Conservation (phyloP, 441 rosid species). For the Sinapis alba region DNA sequence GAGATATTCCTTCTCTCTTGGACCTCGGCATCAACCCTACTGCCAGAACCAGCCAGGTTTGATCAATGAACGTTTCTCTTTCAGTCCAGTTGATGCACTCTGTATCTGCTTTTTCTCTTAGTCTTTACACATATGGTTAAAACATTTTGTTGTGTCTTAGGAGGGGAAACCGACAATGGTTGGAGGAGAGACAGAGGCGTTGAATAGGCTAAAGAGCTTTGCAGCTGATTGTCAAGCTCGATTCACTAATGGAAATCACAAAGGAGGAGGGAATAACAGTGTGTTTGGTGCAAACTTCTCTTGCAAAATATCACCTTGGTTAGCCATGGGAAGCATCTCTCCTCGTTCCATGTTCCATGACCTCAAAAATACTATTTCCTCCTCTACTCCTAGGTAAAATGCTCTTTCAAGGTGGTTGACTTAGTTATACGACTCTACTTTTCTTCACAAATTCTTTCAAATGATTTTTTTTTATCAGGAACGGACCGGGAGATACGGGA, state of each 20-base stretch:
- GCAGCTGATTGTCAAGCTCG: slow-evolving; percentile 82
- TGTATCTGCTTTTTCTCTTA: slow-evolving; percentile 6
- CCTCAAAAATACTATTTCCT: slow-evolving; percentile 71
- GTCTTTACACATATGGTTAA: slow-evolving; percentile 1
- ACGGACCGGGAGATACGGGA: slow-evolving; percentile 62
- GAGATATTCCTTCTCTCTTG: slow-evolving; percentile 84
- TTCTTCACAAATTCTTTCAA: not conserved
- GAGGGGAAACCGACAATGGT: slow-evolving; percentile 71
- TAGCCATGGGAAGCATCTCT: slow-evolving; percentile 86
- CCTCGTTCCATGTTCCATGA: slow-evolving; percentile 93
- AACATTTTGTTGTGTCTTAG: slow-evolving; percentile 40
- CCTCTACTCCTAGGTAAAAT: slow-evolving; percentile 27
- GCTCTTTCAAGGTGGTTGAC: not conserved
- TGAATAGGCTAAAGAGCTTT: slow-evolving; percentile 68
- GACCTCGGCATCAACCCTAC: slow-evolving; percentile 75
- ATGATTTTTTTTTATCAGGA: slow-evolving; percentile 42
- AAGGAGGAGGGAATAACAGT: slow-evolving; percentile 53
- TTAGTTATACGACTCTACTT: no score
- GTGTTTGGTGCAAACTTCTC: slow-evolving; percentile 92
- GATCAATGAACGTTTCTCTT: slow-evolving; percentile 14
- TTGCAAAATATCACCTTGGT: slow-evolving; percentile 98
- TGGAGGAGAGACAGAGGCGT: slow-evolving; percentile 95
- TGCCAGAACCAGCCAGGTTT: slow-evolving; percentile 64
- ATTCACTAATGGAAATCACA: slow-evolving; percentile 53
- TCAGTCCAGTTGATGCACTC: not conserved